Evolutionary conservation across 2,329 filamentous ascomycete genomes (phyloP).

Genomic region (Xylariaceae sp.): DNA sequence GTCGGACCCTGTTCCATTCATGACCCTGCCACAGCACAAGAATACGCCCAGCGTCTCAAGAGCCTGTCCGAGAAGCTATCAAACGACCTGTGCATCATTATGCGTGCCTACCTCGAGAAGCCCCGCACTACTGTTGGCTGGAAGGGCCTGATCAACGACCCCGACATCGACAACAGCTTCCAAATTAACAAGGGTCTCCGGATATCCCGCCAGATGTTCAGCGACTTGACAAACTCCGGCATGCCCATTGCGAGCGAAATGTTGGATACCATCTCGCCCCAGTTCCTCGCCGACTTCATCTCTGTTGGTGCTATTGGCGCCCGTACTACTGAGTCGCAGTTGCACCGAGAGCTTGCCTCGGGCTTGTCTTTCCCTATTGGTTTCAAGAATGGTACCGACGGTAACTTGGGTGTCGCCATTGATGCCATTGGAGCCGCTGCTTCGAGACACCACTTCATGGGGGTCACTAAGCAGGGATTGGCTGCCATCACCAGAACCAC

Average conservation of each 20-base stretch:
- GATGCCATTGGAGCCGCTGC: constrained; percentile 88
- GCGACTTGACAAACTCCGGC: constrained; percentile 76
- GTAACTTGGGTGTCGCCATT: constrained; percentile 82
- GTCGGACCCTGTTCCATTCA: constrained; percentile 97
- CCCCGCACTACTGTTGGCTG: constrained; percentile 96
- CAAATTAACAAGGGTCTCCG: constrained; percentile 98
- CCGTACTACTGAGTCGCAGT: constrained; percentile 90
- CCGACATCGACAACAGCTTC: constrained; percentile 94
- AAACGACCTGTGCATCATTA: constrained; percentile 82
- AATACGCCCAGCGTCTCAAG: constrained; percentile 80
- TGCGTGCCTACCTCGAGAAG: constrained; percentile 99
- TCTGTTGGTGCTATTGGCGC: constrained; percentile 94
- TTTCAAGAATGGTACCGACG: constrained; percentile 99
- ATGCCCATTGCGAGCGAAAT: constrained; percentile 98
- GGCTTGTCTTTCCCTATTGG: constrained; percentile 96
- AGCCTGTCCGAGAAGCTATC: constrained; percentile 71
- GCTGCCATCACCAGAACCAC: constrained; percentile 90
- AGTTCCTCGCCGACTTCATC: constrained; percentile 94
- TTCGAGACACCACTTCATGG: constrained; percentile 93
- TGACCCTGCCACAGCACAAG: constrained; percentile 79
- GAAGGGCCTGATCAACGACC: constrained; percentile 99
- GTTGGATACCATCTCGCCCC: constrained; percentile 97
- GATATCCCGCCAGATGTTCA: constrained; percentile 87
- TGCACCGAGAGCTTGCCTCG: constrained; percentile 92
- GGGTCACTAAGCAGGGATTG: constrained; percentile 94